These are phyloP conservation scores for Phyllostachys edulis DNA, from an alignment of 176 grass and related monocot species.

Conservation along the genomic window DNA sequence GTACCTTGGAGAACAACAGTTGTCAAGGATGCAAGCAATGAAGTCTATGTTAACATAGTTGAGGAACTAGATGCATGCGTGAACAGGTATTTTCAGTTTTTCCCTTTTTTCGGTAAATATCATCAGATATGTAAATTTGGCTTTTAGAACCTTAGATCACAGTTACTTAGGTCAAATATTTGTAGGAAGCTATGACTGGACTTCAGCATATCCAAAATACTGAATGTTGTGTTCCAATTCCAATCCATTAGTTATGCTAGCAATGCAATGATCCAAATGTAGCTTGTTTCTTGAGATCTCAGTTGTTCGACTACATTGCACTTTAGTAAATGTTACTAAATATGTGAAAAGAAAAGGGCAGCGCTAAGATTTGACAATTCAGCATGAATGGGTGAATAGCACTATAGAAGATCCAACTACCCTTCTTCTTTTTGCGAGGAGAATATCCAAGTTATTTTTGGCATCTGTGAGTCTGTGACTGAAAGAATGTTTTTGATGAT, in stretches of 20 bases:
- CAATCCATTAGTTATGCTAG: background rate
- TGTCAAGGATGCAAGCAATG: slow-evolving; percentile 75
- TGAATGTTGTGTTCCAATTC: background rate
- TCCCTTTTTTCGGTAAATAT: background rate
- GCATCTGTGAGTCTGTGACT: too few species aligned
- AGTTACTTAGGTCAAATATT: slow-evolving; percentile 3
- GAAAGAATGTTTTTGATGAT: background rate
- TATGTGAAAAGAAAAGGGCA: background rate
- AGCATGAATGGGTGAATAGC: slow-evolving; percentile 5
- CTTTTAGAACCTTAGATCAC: slow-evolving; percentile 13
- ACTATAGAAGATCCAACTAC: background rate
- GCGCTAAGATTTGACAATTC: background rate
- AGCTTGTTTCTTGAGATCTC: background rate
- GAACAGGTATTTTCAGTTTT: slow-evolving; percentile 50
- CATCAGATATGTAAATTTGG: background rate
- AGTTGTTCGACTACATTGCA: background rate
- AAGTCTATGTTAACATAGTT: slow-evolving; percentile 89
- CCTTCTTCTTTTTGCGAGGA: background rate
- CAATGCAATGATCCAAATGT: background rate
- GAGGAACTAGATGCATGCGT: slow-evolving; percentile 88
- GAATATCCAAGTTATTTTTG: background rate
- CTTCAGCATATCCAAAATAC: background rate
- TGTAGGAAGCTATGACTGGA: background rate
- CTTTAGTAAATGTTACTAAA: background rate
- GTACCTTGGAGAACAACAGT: slow-evolving; percentile 81